Conservation (phyloP, 2,329 filamentous ascomycete species). For the Aureobasidium sp. region DNA sequence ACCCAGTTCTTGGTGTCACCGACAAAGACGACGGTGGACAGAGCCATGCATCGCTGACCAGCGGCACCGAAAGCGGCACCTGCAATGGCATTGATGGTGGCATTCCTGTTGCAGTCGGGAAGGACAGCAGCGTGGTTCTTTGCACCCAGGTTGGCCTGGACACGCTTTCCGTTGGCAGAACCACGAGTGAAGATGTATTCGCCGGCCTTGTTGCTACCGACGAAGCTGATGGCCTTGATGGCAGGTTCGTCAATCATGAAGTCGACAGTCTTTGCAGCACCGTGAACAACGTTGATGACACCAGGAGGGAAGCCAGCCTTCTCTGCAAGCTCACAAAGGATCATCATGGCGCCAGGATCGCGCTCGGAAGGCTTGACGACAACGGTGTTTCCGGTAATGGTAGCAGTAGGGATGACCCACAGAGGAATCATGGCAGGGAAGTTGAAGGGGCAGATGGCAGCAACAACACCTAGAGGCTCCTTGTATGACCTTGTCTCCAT, state of each 20-base stretch:
- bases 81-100: constrained; percentile 74
- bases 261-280: constrained; percentile 70
- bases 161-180: constrained; percentile 78
- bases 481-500: constrained; percentile 82
- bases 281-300: constrained; percentile 77
- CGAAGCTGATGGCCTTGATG: constrained; percentile 82
- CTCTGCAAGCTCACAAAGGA: constrained; percentile 68
- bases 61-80: constrained; percentile 80
- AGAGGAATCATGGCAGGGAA: constrained; percentile 89
- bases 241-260: constrained; percentile 78
- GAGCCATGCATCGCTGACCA: constrained; percentile 78
- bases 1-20: constrained; percentile 81
- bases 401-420: constrained; percentile 83
- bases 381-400: constrained; percentile 74
- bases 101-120: constrained; percentile 84
- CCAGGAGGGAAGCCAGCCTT: constrained; percentile 76
- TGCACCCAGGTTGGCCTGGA: constrained; percentile 78
- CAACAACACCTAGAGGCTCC: constrained; percentile 72
- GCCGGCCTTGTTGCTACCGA: constrained; percentile 78
- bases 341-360: constrained; percentile 77
- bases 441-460: constrained; percentile 83
- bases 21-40: constrained; percentile 74
- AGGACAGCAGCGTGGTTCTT: constrained; percentile 84
- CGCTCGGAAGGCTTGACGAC: constrained; percentile 82
- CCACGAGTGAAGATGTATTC: constrained; percentile 76